A percentile compares a stretch with the other conserved stretches of the same genome.
Conservation (phyloP, 1,284 basidiomycete genomes). For the Apiotrichum laibachii region DNA sequence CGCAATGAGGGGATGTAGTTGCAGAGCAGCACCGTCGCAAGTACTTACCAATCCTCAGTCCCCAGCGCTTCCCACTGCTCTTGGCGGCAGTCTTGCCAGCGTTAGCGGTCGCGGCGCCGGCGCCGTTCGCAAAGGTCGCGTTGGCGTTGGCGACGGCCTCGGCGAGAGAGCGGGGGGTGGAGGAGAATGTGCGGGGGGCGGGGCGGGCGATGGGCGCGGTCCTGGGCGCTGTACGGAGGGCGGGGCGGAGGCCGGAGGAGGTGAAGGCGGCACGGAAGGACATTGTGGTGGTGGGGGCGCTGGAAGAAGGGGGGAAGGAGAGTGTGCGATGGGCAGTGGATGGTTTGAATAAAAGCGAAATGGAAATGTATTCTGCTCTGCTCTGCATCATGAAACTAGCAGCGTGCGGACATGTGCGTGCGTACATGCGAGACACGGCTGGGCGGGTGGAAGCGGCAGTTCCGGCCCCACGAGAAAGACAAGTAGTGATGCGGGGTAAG, state of each 20-base stretch:
- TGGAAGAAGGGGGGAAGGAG: neutral
- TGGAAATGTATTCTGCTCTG: neutral
- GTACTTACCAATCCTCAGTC: neutral
- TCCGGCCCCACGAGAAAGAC: too few relatives aligned
- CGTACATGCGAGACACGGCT: too few relatives aligned
- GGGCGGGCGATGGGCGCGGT: neutral
- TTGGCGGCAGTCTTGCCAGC: neutral
- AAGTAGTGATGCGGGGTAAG: too few relatives aligned
- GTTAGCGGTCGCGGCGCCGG: too few relatives aligned
- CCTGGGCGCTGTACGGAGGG: conserved; percentile 5
- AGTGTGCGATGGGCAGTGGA: neutral
- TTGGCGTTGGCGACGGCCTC: conserved; percentile 4
- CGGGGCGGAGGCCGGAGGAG: neutral
- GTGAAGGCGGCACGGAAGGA: conserved; percentile 9
- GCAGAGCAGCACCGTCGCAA: neutral
- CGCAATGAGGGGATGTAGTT: too few relatives aligned
- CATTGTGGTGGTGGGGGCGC: conserved; percentile 5
- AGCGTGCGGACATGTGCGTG: too few relatives aligned
- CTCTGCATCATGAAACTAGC: too few relatives aligned
- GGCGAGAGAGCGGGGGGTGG: neutral
- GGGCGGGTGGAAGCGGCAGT: too few relatives aligned
- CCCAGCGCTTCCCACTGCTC: neutral
- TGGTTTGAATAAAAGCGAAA: neutral
- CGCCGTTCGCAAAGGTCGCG: neutral
- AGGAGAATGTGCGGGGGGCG: conserved; percentile 3